phyloP scores from a whole-genome alignment of 176 grass and related monocot genomes.

The Zea mays region Zm-B73-REFERENCE-NAM-5.0 NC_050098.1:40109001-40109500 shows the following conservation, averaged over 20 bases:
- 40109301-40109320: slow-evolving; percentile 85
- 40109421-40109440: slow-evolving; percentile 92
- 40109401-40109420: slow-evolving; percentile 37
- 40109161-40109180: not conserved
- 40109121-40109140: not conserved
- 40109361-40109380: slow-evolving; percentile 83
- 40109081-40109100: not conserved
- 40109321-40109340: slow-evolving; percentile 82
- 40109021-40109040: not conserved
- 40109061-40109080: not conserved
- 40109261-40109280: slow-evolving; percentile 69
- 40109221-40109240: slow-evolving; percentile 55
- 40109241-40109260: slow-evolving; percentile 94
- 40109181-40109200: not conserved
- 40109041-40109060: slow-evolving; percentile 19
- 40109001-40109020: not conserved
- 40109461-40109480: slow-evolving; percentile 35
- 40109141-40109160: not conserved
- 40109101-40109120: not conserved
- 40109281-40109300: slow-evolving; percentile 90
- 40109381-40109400: slow-evolving; percentile 50
- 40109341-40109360: slow-evolving; percentile 95
- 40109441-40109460: slow-evolving; percentile 57
- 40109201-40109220: slow-evolving; percentile 57
- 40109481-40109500: not conserved